Evolutionary conservation across 352 stramenopile species (phyloP).

Genomic region (Globisporangium lucens): DNA sequence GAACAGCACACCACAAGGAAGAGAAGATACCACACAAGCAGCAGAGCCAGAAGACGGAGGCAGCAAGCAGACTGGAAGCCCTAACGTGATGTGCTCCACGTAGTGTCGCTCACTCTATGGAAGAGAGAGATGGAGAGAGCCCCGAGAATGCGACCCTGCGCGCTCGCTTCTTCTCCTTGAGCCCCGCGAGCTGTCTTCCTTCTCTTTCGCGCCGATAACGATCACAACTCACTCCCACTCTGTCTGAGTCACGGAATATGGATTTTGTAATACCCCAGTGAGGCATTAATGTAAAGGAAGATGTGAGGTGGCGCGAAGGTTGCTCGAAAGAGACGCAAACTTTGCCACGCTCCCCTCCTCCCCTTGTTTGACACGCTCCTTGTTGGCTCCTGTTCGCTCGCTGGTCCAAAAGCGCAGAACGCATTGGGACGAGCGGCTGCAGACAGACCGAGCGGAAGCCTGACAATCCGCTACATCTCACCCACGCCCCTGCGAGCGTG

Average conservation of each 20-base stretch:
- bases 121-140: not conserved
- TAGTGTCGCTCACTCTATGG: no score
- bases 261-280: not conserved
- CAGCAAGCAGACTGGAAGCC: no score
- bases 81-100: no score
- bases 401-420: constrained; percentile 13
- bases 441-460: not conserved
- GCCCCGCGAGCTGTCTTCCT: not conserved
- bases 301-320: not conserved
- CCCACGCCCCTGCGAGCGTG: not conserved
- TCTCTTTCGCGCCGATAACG: not conserved
- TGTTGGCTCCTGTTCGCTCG: not conserved
- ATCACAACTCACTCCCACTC: not conserved
- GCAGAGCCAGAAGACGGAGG: no score
- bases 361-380: constrained; percentile 18
- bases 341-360: constrained; percentile 3
- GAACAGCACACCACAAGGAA: no score
- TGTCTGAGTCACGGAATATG: not conserved
- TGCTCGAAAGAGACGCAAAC: constrained; percentile 2
- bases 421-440: not conserved
- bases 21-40: no score
- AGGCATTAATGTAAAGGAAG: not conserved
- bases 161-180: not conserved
- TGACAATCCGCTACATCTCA: no score
- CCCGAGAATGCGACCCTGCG: not conserved